Evolutionary conservation across 805 yeast species (phyloP).

Genomic region (Tetrapisispora arboricola): DNA sequence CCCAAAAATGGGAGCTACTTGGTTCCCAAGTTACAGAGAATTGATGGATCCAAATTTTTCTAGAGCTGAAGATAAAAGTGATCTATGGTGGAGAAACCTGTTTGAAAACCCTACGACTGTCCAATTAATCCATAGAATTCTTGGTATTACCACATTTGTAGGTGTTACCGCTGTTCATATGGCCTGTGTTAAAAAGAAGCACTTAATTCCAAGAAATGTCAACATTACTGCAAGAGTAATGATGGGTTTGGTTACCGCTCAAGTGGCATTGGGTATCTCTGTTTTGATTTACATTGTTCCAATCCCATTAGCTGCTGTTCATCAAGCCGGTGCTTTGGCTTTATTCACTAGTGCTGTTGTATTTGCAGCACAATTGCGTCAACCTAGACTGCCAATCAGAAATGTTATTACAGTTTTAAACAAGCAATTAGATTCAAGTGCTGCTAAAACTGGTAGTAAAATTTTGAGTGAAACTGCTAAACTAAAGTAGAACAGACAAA

Average conservation of each 20-base stretch:
- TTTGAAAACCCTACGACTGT: constrained; percentile 95
- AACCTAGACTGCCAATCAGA: constrained; percentile 41
- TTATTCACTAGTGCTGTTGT: constrained; percentile 71
- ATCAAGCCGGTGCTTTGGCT: constrained; percentile 94
- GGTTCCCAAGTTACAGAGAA: constrained; percentile 67
- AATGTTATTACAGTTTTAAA: constrained; percentile 29
- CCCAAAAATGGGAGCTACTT: constrained; percentile 90
- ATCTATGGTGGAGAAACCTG: constrained; percentile 82
- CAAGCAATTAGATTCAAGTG: constrained; percentile 20
- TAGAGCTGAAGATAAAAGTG: constrained; percentile 55
- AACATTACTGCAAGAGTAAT: constrained; percentile 49
- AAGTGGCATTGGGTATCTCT: constrained; percentile 76
- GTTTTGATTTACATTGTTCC: constrained; percentile 88
- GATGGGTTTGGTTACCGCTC: constrained; percentile 77
- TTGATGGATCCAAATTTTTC: constrained; percentile 66
- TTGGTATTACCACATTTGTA: constrained; percentile 74
- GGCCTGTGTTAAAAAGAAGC: constrained; percentile 49
- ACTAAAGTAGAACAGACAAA: constrained; percentile 4
- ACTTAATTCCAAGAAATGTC: constrained; percentile 46
- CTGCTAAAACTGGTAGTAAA: constrained; percentile 19
- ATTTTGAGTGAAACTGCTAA: constrained; percentile 31
- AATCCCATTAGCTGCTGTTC: constrained; percentile 83
- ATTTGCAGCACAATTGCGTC: constrained; percentile 45
- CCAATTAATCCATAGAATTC: constrained; percentile 77
- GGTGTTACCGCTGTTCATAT: constrained; percentile 62